Conservation (phyloP, 805 yeast genomes). For the Pichia californica region DNA sequence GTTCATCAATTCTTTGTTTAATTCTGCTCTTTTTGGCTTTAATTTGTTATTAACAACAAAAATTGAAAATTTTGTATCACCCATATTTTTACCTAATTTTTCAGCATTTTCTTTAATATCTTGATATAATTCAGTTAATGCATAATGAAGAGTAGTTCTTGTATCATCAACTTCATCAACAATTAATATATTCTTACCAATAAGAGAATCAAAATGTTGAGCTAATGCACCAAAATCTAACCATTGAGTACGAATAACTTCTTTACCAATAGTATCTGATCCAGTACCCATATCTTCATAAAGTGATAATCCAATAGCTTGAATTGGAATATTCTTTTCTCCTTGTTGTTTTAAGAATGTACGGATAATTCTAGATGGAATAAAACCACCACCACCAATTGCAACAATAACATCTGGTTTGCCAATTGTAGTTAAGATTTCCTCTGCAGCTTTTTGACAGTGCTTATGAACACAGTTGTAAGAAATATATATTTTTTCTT, state of each 20-base stretch:
- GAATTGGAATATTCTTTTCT: conserved; percentile 61
- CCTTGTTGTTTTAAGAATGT: conserved; percentile 54
- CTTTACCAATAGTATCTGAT: conserved; percentile 57
- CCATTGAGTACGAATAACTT: conserved; percentile 88
- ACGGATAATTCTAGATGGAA: conserved; percentile 62
- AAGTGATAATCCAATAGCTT: conserved; percentile 60
- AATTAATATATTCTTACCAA: conserved; percentile 74
- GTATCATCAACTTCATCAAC: conserved; percentile 93
- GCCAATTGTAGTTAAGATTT: conserved; percentile 25
- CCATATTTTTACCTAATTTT: conserved; percentile 50
- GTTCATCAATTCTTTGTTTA: conserved; percentile 56
- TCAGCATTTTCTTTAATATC: conserved; percentile 57
- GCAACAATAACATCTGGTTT: conserved; percentile 53
- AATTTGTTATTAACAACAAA: conserved; percentile 82
- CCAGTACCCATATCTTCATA: conserved; percentile 52
- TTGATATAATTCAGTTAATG: conserved; percentile 66
- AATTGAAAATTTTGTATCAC: conserved; percentile 60
- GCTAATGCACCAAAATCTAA: conserved; percentile 69
- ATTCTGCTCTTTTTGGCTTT: conserved; percentile 71
- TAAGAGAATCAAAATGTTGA: conserved; percentile 64
- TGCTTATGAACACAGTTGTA: conserved; percentile 79
- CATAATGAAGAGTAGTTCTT: conserved; percentile 83
- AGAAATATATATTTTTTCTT: conserved; percentile 54
- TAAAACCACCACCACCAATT: conserved; percentile 71
- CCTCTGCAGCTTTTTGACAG: conserved; percentile 49